These are phyloP conservation scores for Allium sativum DNA, from an alignment of 106 monocot genomes.

Conservation along the genomic window DNA sequence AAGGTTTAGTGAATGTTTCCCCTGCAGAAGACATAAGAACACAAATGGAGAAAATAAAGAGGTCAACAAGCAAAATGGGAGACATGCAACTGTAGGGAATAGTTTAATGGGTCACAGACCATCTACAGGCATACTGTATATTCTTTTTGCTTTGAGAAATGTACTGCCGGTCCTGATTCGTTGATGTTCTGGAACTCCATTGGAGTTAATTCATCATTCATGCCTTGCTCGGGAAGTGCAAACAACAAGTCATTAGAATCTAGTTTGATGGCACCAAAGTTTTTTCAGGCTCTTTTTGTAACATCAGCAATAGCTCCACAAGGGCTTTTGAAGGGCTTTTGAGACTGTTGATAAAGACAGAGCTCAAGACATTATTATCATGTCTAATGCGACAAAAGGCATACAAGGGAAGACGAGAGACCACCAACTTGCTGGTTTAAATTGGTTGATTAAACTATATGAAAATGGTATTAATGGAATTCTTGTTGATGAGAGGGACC, in stretches of 20 bases:
- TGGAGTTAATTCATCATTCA: constrained; percentile 41
- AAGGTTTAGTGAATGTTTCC: too few relatives aligned
- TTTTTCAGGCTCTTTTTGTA: constrained; percentile 65
- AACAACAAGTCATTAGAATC: constrained; percentile 38
- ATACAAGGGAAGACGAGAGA: too few relatives aligned
- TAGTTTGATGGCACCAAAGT: constrained; percentile 63
- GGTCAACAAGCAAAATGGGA: constrained; percentile 17
- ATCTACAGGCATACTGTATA: constrained; percentile 76
- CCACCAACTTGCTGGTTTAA: too few relatives aligned
- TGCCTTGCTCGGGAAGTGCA: constrained; percentile 39
- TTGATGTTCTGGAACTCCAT: constrained; percentile 34
- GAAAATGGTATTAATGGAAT: too few relatives aligned
- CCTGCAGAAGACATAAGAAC: too few relatives aligned
- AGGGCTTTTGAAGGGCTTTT: too few relatives aligned
- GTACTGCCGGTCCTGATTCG: constrained; percentile 24
- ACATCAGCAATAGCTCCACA: constrained; percentile 36
- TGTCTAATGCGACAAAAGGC: constrained; percentile 51
- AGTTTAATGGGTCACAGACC: constrained; percentile 67
- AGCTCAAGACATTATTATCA: constrained; percentile 46
- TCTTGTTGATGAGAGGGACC: too few relatives aligned
- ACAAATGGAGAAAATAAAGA: constrained; percentile 32
- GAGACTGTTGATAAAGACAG: constrained; percentile 38
- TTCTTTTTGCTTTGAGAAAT: constrained; percentile 50
- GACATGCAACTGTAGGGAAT: constrained; percentile 25
- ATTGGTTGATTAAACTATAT: constrained; percentile 26